phyloP scores from a whole-genome alignment of 2,329 filamentous ascomycete species.

The Thermothelomyces thermophilus region DNA sequence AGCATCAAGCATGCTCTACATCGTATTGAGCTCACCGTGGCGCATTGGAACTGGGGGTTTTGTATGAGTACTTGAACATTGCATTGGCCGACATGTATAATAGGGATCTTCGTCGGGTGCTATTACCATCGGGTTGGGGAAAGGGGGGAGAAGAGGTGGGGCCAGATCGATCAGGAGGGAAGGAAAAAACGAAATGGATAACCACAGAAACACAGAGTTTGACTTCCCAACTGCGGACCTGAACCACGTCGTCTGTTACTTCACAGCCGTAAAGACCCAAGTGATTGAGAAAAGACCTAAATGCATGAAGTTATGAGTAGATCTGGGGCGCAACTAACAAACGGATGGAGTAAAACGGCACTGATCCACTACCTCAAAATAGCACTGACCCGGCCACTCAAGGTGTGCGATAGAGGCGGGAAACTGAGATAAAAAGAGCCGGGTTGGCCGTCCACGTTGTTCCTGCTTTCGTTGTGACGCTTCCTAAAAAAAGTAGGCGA shows the following conservation, averaged over 20 bases:
- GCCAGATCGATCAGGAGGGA: no score
- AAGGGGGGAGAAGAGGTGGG: no score
- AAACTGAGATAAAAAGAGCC: no score
- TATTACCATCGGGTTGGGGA: neutral
- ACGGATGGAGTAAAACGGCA: no score
- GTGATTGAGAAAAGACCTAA: neutral
- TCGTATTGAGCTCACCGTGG: neutral
- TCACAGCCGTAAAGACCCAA: neutral
- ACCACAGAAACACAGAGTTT: constrained; percentile 4
- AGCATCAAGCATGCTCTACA: constrained; percentile 12
- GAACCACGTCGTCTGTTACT: neutral
- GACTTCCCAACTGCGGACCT: neutral
- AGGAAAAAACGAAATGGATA: constrained; percentile 13
- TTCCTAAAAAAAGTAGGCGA: no score
- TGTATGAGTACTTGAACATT: constrained; percentile 29
- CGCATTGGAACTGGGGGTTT: constrained; percentile 8
- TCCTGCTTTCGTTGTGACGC: no score
- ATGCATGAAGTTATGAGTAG: no score
- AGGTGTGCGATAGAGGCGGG: no score
- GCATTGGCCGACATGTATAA: constrained; percentile 24
- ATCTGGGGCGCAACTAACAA: no score
- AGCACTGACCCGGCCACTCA: no score
- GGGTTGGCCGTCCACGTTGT: no score
- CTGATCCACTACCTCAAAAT: no score
- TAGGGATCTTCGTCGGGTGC: constrained; percentile 15